Base-by-base conservation (phyloP, 257 asterid genomes). In the Thymus mandschuricus region DNA sequence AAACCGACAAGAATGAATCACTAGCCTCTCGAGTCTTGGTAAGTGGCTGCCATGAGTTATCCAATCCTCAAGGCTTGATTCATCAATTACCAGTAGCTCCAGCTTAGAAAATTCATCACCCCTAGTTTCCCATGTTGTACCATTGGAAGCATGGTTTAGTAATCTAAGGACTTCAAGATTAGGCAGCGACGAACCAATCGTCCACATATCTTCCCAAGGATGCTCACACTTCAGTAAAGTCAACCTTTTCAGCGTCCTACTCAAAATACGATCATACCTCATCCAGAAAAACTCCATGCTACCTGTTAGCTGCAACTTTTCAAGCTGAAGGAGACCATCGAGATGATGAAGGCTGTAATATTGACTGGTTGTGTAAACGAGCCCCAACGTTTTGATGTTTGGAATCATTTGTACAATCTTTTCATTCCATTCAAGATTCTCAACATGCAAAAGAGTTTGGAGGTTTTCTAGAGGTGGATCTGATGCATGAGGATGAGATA, bases 351-450 rank as follows among this genome's bases (percentile, higher is more conserved):
- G 68, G 12, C 15, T 40, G 10, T 33, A 15, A 2, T 33, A 33
- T 55, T 68, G 9, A 12, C 29, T 7, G 2, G 3, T 6, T 2
- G 0, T 2, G 13, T 28, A 59, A 46, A 59, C 3, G 48, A 70
- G 29, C n/a, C 61, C 30, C 40, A 60, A 2, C 10, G n/a, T 60
- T 31, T 34, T 46, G 0, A 70, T 51, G 21, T 70, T 70, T 45
- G 68, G 75, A 34, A 60, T 33, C 75, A 48, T 60, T 45, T 45
- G 1, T 40, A 59, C n/a, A 4, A 60, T 48, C 51, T 34, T 8
- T 27, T 29, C 13, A 50, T 31, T 59, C 21, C 50, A 60, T 10
- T 13, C 68, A 15, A 48, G n/a, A 60, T 49, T 10, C 6, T 7
- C 4, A 3, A 70, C 15, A 0, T 2, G 1, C 44, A 10, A 60